phyloP scores from a whole-genome alignment of 2,329 filamentous ascomycete genomes.

The Clonostachys rhizophaga region DNA sequence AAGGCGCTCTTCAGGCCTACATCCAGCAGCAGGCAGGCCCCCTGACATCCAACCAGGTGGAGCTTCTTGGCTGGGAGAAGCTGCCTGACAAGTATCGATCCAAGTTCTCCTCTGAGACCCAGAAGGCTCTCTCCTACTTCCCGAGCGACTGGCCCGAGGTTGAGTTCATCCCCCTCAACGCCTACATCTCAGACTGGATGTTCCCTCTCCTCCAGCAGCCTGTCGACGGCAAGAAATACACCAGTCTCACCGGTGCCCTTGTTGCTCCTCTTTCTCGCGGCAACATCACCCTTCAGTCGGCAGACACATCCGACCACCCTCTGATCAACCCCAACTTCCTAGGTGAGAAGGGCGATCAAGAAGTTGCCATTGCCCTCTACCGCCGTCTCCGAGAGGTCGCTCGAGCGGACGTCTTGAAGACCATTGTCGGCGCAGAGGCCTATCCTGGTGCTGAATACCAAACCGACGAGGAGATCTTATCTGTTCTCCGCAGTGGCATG shows the following conservation, averaged over 20 bases:
- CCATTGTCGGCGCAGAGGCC: constrained; percentile 24
- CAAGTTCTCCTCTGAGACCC: constrained; percentile 9
- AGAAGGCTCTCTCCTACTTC: constrained; percentile 5
- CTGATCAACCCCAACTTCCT: constrained; percentile 42
- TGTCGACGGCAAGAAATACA: constrained; percentile 11
- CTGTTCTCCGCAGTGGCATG: constrained; percentile 14
- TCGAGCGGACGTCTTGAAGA: constrained; percentile 14
- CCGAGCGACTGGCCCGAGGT: constrained; percentile 11
- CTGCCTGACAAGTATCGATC: constrained; percentile 8
- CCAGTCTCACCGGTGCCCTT: constrained; percentile 18
- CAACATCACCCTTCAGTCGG: constrained; percentile 31
- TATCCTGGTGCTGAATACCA: constrained; percentile 27
- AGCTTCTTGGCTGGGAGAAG: constrained; percentile 16
- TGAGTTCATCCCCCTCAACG: constrained; percentile 10
- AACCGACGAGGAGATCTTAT: constrained; percentile 35
- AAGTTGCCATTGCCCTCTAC: constrained; percentile 35
- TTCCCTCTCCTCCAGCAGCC: constrained; percentile 6
- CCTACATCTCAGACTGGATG: constrained; percentile 9
- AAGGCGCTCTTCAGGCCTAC: constrained; percentile 8
- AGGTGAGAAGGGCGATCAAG: constrained; percentile 30
- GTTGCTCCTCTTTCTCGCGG: constrained; percentile 35
- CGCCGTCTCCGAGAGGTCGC: constrained; percentile 30
- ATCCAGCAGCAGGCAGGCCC: constrained; percentile 7
- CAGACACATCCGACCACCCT: constrained; percentile 26
- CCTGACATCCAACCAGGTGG: constrained; percentile 13